Evolutionary conservation across 495 filamentous ascomycete genomes (phyloP), one percentile per base, ranked within the genome.

Genomic region (Neurospora sp.): DNA sequence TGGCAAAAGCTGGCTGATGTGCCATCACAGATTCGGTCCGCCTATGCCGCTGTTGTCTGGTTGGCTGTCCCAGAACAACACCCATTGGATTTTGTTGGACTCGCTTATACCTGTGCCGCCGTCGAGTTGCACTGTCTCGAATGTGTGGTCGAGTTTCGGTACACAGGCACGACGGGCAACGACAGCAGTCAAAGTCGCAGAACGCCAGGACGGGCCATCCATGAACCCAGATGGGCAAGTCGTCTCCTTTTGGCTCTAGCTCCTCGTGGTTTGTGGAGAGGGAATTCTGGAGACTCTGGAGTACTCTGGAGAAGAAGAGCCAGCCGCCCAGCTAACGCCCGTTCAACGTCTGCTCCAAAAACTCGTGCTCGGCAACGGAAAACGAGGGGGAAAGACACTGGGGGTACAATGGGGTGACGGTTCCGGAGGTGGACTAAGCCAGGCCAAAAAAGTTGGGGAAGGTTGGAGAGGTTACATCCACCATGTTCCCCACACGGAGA

Each of bases 401-500:
- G 53, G 22, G 48, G 48, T 22, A 59, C 22, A 59, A 14, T 12
- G 5, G 48, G 48, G 53, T 61, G 53, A 31, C 22, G 53, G 35
- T 61, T 35, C 12, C 27, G 53, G 53, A 61, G 53, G 53, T 65
- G 53, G 53, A 65, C 27, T 65, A 65, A 65, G 27, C 3, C 53
- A 35, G 22, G 22, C 12, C 53, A 11, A 3, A 61, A 73, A 77
- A 76, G 72, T 78, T 76, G 78, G 78, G 78, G 75, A 79, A 76
- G 72, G 39, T 79, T 78, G 76, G 74, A 75, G 75, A 76, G 76
- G 53, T 65, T 65, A 65, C 53, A 65, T 65, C 12, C 53, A 16
- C 53, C 53, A 31, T 61, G 53, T 61, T 61, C 53, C 16, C 53
- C 53, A 35, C 53, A 65, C 27, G 31, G 27, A 18, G 53, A 35